These are phyloP conservation scores for Diaporthe vexans DNA, from an alignment of 2,329 filamentous ascomycete genomes.

Conservation along the genomic window DNA sequence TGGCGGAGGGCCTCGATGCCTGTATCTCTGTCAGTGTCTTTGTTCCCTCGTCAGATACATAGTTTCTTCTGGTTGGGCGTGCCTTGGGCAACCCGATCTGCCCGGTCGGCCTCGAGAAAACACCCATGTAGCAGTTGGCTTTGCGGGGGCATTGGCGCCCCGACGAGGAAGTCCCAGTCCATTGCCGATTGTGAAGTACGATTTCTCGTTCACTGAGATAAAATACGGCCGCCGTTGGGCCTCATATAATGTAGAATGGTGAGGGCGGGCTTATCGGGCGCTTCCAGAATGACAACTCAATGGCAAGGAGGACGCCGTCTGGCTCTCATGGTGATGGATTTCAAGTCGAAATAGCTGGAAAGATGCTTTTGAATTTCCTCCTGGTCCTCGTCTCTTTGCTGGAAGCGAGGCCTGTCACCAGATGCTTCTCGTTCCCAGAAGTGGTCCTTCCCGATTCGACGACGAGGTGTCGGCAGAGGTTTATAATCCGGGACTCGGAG, in stretches of 20 bases:
- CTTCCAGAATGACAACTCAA: slow-evolving; percentile 3
- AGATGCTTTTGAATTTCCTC: background rate
- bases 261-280: background rate
- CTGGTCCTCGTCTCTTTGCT: background rate
- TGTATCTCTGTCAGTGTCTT: slow-evolving; percentile 34
- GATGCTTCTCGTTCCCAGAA: background rate
- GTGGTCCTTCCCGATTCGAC: background rate
- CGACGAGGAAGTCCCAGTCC: slow-evolving; percentile 36
- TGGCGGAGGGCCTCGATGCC: slow-evolving; percentile 64
- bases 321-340: slow-evolving; percentile 18
- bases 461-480: background rate
- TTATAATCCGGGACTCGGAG: background rate
- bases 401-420: background rate
- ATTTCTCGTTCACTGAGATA: background rate
- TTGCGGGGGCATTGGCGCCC: slow-evolving; percentile 35
- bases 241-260: slow-evolving; percentile 5
- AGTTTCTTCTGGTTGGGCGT: background rate
- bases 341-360: background rate
- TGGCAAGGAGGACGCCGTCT: slow-evolving; percentile 13
- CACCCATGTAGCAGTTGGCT: slow-evolving; percentile 64
- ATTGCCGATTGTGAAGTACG: slow-evolving; percentile 8
- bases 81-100: slow-evolving; percentile 58
- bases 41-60: background rate
- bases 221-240: background rate
- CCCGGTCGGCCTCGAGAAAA: slow-evolving; percentile 67